Conservation (phyloP, 2,329 filamentous ascomycete species). For the Bipolaris sorokiniana region DNA sequence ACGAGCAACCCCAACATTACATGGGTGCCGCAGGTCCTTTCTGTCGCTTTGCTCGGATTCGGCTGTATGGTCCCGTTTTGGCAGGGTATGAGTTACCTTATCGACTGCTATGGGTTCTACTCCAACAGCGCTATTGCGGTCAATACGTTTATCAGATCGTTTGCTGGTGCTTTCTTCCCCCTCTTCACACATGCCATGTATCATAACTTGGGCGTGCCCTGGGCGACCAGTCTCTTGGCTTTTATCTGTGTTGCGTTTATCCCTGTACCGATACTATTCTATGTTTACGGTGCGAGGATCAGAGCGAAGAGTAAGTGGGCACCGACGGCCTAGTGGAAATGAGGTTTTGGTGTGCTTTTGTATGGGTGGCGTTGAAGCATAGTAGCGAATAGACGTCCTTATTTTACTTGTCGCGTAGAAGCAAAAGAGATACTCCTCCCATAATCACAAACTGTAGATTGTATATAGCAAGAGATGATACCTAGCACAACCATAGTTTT, state of each 20-base stretch:
- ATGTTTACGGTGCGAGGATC: constrained; percentile 44
- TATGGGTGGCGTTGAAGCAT: neutral
- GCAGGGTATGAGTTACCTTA: constrained; percentile 81
- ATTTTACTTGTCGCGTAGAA: neutral
- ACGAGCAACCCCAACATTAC: constrained; percentile 57
- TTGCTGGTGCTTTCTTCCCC: constrained; percentile 59
- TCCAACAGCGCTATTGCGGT: constrained; percentile 57
- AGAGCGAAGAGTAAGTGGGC: constrained; percentile 43
- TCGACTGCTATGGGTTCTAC: constrained; percentile 64
- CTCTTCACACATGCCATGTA: constrained; percentile 59
- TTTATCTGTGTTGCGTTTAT: constrained; percentile 43
- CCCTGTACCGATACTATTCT: constrained; percentile 47
- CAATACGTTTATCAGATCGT: constrained; percentile 58
- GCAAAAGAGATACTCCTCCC: no score
- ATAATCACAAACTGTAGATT: no score
- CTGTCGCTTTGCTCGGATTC: constrained; percentile 68
- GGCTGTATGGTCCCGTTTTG: constrained; percentile 81
- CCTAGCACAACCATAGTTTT: no score
- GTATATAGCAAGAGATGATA: no score
- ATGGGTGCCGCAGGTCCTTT: constrained; percentile 64
- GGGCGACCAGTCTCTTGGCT: constrained; percentile 42
- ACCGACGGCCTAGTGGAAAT: constrained; percentile 16
- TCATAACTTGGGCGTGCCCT: constrained; percentile 41
- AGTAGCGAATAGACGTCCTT: neutral
- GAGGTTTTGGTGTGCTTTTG: neutral